Evolutionary conservation across 768 basidiomycete genomes (phyloP).

Genomic region (Suillus placidus): DNA sequence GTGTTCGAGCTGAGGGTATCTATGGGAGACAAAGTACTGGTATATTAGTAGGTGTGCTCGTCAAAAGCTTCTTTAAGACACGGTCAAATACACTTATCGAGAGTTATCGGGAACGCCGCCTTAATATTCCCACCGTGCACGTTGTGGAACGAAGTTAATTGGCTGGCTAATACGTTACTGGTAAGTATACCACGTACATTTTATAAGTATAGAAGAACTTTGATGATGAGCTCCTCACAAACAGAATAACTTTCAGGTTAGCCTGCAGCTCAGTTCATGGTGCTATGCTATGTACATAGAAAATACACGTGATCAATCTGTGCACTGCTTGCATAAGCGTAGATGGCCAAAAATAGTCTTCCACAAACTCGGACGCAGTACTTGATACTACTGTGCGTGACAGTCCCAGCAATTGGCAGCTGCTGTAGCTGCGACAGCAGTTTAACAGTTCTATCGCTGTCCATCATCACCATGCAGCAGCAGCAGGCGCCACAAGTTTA

Average conservation of each 20-base stretch:
- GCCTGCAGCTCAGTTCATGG: too few relatives aligned
- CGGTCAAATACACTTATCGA: background rate
- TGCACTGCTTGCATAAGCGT: background rate
- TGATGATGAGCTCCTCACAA: background rate
- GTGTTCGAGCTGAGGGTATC: background rate
- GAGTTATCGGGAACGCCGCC: background rate
- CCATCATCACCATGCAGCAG: conserved; percentile 35
- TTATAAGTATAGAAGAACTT: background rate
- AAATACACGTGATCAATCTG: background rate
- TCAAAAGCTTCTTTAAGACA: background rate
- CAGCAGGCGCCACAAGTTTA: conserved; percentile 53
- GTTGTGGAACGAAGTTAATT: background rate
- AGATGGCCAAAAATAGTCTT: background rate
- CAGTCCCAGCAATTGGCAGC: conserved; percentile 3
- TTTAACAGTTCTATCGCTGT: conserved; percentile 4
- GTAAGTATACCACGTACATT: background rate
- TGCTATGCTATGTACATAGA: too few relatives aligned
- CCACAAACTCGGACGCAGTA: background rate
- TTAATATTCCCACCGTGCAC: background rate
- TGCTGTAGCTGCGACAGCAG: conserved; percentile 6
- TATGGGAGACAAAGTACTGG: background rate
- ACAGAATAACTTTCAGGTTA: background rate
- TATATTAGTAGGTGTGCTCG: background rate
- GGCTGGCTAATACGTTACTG: background rate
- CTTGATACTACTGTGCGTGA: background rate